Evolutionary conservation across 78 protist genomes (phyloP).

Genomic region (Monosiga brevicollis): DNA sequence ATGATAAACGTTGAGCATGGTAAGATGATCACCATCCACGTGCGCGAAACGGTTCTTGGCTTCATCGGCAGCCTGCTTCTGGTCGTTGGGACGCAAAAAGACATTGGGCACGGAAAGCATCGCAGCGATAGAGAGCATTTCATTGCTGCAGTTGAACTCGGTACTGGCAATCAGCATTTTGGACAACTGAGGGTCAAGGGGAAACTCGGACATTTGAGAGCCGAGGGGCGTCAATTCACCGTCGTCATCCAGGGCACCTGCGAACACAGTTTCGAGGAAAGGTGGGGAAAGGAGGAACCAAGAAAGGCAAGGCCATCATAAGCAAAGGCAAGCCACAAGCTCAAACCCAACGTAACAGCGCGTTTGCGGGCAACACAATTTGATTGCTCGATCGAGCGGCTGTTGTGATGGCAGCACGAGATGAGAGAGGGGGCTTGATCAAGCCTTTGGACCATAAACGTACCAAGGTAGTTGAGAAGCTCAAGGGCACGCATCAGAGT

Average conservation of each 20-base stretch:
- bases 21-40: slow-evolving; percentile 96
- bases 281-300: background rate
- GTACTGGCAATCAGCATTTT: slow-evolving; percentile 70
- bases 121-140: slow-evolving; percentile 80
- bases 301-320: background rate
- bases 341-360: background rate
- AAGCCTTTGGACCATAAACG: too few relatives aligned
- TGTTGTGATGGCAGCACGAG: too few relatives aligned
- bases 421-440: too few relatives aligned
- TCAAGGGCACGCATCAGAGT: slow-evolving; percentile 93
- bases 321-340: background rate
- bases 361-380: too few relatives aligned
- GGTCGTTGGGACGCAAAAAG: slow-evolving; percentile 87
- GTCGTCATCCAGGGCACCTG: slow-evolving; percentile 89
- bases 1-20: slow-evolving; percentile 92
- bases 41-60: slow-evolving; percentile 68
- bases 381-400: too few relatives aligned
- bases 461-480: slow-evolving; percentile 94
- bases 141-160: slow-evolving; percentile 74
- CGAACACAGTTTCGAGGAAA: background rate
- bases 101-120: slow-evolving; percentile 79
- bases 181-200: slow-evolving; percentile 96
- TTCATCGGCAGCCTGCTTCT: slow-evolving; percentile 58
- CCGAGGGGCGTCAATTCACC: slow-evolving; percentile 74
- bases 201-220: slow-evolving; percentile 87